A percentile compares a stretch with the other conserved stretches of the same genome.
These are phyloP conservation scores for Cynanchum wilfordii DNA, from an alignment of 257 asterid genomes.

Conservation along the genomic window DNA sequence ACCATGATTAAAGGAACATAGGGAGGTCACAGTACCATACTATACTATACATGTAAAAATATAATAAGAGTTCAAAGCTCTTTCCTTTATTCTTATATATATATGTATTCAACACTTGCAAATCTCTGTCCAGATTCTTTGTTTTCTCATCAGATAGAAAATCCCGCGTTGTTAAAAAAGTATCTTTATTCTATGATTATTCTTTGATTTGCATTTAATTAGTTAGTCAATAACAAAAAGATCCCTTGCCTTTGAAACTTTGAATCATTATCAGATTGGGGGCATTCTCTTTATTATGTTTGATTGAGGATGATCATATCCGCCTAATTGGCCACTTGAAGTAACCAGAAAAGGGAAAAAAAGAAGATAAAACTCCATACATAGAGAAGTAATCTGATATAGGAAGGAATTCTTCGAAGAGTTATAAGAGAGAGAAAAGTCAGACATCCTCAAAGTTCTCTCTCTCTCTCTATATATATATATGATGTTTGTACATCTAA, in stretches of 20 bases:
- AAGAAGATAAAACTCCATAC: too few relatives aligned
- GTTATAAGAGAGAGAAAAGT: not conserved
- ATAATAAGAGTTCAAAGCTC: not conserved
- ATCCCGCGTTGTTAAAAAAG: not conserved
- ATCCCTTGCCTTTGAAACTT: not conserved
- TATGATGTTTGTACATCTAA: not conserved
- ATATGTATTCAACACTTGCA: too few relatives aligned
- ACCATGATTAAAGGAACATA: not conserved
- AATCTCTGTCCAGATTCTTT: not conserved
- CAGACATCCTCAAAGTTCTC: not conserved
- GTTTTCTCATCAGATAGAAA: not conserved
- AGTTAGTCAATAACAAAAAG: too few relatives aligned
- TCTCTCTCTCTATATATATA: too few relatives aligned
- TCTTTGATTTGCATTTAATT: too few relatives aligned
- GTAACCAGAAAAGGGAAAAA: too few relatives aligned
- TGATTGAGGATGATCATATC: not conserved
- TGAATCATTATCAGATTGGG: not conserved
- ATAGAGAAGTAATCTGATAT: too few relatives aligned
- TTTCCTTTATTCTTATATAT: too few relatives aligned
- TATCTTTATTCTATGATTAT: not conserved
- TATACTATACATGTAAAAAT: not conserved
- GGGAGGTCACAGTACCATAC: too few relatives aligned
- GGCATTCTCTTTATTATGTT: too few relatives aligned
- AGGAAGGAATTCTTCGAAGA: not conserved
- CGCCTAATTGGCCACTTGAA: not conserved